These are phyloP conservation scores for Diaporthe vexans DNA, from an alignment of 2,329 filamentous ascomycete genomes.

Conservation along the genomic window DNA sequence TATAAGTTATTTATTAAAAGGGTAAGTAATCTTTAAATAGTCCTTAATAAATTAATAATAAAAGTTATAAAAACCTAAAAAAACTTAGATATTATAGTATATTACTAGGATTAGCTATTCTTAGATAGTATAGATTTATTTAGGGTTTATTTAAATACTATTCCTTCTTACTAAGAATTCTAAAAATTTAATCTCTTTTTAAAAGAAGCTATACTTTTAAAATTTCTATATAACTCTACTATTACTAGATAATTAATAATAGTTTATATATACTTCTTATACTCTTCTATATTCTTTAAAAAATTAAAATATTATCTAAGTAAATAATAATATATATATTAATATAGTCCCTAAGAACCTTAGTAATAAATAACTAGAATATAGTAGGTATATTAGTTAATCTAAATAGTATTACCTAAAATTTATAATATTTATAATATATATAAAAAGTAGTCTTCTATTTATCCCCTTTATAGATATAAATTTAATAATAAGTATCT, in stretches of 20 bases:
- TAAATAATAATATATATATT: slow-evolving; percentile 1
- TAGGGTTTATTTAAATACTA: neutral
- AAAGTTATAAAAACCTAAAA: neutral
- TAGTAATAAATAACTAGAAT: neutral
- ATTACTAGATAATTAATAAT: neutral
- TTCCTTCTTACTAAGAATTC: neutral
- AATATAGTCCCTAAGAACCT: neutral
- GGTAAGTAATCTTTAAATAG: neutral
- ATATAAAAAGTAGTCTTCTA: neutral
- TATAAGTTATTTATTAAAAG: neutral
- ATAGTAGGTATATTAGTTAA: neutral
- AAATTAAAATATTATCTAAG: neutral
- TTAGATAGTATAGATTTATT: neutral
- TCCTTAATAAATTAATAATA: neutral
- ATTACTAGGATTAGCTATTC: neutral
- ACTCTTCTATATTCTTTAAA: neutral
- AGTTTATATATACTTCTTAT: neutral
- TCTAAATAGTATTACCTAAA: neutral
- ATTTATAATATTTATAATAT: neutral
- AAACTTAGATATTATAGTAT: neutral
- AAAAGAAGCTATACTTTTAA: neutral
- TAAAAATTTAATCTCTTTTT: neutral
- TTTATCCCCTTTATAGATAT: neutral
- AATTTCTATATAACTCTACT: neutral
- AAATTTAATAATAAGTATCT: neutral